Conservation (phyloP, 169 alveolate genomes). For the Plasmodium berghei region DNA sequence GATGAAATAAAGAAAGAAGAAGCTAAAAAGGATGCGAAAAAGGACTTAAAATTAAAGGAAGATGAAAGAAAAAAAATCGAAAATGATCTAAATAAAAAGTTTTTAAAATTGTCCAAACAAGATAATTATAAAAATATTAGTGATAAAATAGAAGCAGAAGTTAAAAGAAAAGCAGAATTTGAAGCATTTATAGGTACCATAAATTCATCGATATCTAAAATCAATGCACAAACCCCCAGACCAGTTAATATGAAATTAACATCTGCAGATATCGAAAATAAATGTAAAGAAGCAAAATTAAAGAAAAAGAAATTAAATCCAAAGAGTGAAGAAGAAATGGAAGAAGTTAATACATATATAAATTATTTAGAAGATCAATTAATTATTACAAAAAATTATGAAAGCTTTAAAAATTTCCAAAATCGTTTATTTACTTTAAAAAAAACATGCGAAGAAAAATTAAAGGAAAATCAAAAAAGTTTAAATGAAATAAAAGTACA, state of each 20-base stretch:
- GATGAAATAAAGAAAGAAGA: constrained; percentile 9
- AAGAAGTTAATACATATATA: constrained; percentile 67
- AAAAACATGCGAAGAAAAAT: constrained; percentile 52
- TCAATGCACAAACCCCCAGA: constrained; percentile 51
- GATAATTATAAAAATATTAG: constrained; percentile 51
- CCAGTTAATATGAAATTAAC: constrained; percentile 48
- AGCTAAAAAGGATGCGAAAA: constrained; percentile 38
- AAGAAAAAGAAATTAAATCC: constrained; percentile 60
- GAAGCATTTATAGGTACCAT: constrained; percentile 29
- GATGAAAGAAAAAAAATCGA: constrained; percentile 68
- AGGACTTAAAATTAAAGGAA: constrained; percentile 43
- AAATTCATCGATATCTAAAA: constrained; percentile 24
- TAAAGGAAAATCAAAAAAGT: constrained; percentile 39
- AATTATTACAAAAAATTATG: constrained; percentile 59
- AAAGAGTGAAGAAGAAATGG: constrained; percentile 55
- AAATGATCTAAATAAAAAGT: constrained; percentile 65
- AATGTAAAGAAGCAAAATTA: constrained; percentile 56
- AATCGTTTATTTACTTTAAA: constrained; percentile 27
- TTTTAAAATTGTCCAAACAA: constrained; percentile 33
- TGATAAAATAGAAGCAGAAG: constrained; percentile 65
- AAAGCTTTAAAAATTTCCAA: constrained; percentile 61
- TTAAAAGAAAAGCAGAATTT: constrained; percentile 28
- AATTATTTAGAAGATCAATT: constrained; percentile 71
- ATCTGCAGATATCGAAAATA: constrained; percentile 39
- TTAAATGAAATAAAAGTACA: constrained; percentile 41